Conservation (phyloP, 2,329 filamentous ascomycete genomes). For the Epichloe gansuensis region DNA sequence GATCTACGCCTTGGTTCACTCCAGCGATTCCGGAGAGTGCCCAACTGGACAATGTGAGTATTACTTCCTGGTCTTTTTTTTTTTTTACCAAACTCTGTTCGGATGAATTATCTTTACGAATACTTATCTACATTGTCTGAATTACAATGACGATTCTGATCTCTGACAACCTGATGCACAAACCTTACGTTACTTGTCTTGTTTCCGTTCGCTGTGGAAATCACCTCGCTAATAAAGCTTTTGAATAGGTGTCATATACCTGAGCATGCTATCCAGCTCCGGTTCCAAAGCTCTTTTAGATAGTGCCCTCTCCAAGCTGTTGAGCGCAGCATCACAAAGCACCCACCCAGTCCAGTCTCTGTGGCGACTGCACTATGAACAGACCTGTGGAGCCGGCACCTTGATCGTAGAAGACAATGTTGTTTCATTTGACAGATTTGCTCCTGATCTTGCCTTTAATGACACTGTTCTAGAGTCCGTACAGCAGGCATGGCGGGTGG, state of each 20-base stretch:
- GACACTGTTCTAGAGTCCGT: conserved; percentile 57
- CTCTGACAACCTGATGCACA: conserved; percentile 80
- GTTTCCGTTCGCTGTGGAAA: neutral
- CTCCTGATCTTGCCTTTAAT: conserved; percentile 59
- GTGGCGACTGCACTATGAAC: conserved; percentile 45
- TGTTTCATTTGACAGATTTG: conserved; percentile 43
- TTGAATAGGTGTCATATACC: conserved; percentile 20
- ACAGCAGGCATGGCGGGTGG: conserved; percentile 53
- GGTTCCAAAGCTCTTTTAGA: conserved; percentile 25
- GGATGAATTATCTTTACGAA: conserved; percentile 74
- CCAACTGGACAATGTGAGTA: conserved; percentile 80
- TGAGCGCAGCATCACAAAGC: conserved; percentile 18
- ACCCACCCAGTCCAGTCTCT: conserved; percentile 23
- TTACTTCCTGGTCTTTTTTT: conserved; percentile 8
- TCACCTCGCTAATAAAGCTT: conserved; percentile 18
- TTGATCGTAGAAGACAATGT: conserved; percentile 27
- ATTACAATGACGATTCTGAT: conserved; percentile 68
- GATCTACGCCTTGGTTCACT: conserved; percentile 58
- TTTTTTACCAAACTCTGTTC: conserved; percentile 29
- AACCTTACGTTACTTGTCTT: conserved; percentile 8
- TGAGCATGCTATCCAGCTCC: conserved; percentile 23
- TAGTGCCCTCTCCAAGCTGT: conserved; percentile 28
- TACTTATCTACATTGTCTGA: conserved; percentile 99
- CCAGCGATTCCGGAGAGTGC: conserved; percentile 86
- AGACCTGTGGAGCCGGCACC: conserved; percentile 21